Percentiles rank a stretch among this genome's conserved stretches.
Conservation (phyloP, 2,329 filamentous ascomycete genomes). For the Calonectria fujianensis region DNA sequence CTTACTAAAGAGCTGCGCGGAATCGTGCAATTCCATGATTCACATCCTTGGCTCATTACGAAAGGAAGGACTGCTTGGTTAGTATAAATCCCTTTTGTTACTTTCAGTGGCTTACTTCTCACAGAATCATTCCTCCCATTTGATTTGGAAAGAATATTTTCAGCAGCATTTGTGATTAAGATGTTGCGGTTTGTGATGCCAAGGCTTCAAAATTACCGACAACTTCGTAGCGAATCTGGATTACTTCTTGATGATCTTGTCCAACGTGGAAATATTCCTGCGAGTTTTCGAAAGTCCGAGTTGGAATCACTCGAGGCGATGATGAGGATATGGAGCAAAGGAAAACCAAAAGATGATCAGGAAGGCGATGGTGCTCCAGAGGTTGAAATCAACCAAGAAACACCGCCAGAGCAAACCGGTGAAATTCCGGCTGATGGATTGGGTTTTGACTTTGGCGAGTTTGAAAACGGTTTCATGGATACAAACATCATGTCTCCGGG, state of each 20-base stretch:
- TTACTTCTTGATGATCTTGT: conserved; percentile 34
- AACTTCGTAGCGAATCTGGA: conserved; percentile 17
- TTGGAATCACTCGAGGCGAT: conserved; percentile 31
- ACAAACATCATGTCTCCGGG: conserved; percentile 31
- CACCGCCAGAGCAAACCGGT: not conserved
- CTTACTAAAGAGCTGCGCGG: conserved; percentile 33
- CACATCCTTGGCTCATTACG: conserved; percentile 19
- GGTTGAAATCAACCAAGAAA: not conserved
- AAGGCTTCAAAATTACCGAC: conserved; percentile 24
- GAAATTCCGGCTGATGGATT: not conserved
- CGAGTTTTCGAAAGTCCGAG: conserved; percentile 32
- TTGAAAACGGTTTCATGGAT: conserved; percentile 17
- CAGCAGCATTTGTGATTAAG: conserved; percentile 33
- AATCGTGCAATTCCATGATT: conserved; percentile 36
- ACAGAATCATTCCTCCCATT: conserved; percentile 36
- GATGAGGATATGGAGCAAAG: conserved; percentile 33
- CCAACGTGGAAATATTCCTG: conserved; percentile 32
- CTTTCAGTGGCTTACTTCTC: not conserved
- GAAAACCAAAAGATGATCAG: not conserved
- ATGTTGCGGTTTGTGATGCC: conserved; percentile 35
- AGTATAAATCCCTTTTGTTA: not conserved
- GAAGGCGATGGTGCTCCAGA: not conserved
- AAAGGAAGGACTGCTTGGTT: conserved; percentile 33
- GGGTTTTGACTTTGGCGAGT: not conserved
- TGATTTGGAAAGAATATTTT: conserved; percentile 39